These are phyloP conservation scores for Zygosaccharomyces kombuchaensis DNA, from an alignment of 805 yeast species.

Conservation along the genomic window DNA sequence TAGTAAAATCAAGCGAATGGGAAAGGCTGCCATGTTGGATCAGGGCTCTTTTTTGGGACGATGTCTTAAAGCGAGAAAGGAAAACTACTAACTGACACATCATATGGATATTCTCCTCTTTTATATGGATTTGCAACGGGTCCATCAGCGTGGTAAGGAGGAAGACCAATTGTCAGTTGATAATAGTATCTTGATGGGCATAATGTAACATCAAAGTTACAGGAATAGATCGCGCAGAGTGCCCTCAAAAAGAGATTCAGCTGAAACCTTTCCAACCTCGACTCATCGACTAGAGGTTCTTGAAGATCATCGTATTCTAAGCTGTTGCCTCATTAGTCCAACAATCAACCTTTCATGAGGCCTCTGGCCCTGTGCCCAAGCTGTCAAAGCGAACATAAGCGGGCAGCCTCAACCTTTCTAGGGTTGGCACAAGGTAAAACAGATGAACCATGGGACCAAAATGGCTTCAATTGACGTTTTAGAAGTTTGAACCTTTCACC, in stretches of 20 bases:
- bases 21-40: not conserved
- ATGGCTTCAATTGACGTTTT: not conserved
- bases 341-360: not conserved
- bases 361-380: not conserved
- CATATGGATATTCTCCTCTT: not conserved
- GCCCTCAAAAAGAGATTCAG: not conserved
- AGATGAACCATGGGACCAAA: not conserved
- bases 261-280: not conserved
- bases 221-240: not conserved
- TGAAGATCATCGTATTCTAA: not conserved
- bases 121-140: not conserved
- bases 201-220: not conserved
- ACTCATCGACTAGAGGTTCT: not conserved
- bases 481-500: not conserved
- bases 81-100: not conserved
- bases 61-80: not conserved
- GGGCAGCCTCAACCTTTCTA: not conserved
- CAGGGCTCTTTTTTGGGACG: not conserved
- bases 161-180: not conserved
- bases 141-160: not conserved
- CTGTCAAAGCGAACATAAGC: not conserved
- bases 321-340: constrained; percentile 1
- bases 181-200: not conserved
- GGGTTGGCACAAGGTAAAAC: not conserved
- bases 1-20: constrained; percentile 9